These are phyloP conservation scores for Boletus rufocinnamomeus DNA, from an alignment of 768 basidiomycete species.

Conservation along the genomic window DNA sequence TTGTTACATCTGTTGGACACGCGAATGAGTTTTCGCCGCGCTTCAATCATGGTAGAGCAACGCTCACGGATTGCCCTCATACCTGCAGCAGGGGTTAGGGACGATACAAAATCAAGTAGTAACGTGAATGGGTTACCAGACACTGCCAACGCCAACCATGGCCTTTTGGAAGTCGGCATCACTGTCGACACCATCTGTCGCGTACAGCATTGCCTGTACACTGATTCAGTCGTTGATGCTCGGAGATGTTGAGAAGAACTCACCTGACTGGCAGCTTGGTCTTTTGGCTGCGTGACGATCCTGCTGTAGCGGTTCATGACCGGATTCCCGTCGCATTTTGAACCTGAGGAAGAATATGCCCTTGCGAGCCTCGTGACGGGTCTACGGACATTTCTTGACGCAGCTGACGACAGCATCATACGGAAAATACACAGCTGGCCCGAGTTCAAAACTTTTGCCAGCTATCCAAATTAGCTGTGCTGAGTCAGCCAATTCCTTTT, in stretches of 20 bases:
- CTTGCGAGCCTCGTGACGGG: conserved; percentile 31
- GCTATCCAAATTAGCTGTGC: conserved; percentile 1
- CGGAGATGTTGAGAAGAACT: conserved; percentile 4
- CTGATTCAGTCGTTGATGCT: neutral
- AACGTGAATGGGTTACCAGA: conserved; percentile 68
- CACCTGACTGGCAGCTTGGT: conserved; percentile 94
- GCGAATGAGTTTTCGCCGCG: neutral
- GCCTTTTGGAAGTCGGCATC: conserved; percentile 91
- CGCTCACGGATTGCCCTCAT: conserved; percentile 96
- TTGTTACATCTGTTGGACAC: conserved; percentile 77
- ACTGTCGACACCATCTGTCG: conserved; percentile 85
- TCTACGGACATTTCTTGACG: conserved; percentile 20
- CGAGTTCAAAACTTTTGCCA: conserved; percentile 2
- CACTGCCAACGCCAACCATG: conserved; percentile 96
- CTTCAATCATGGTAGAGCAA: neutral
- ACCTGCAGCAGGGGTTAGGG: conserved; percentile 55
- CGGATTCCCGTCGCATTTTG: conserved; percentile 43
- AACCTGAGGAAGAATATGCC: conserved; percentile 38
- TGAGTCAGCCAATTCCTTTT: conserved; percentile 15
- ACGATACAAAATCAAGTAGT: conserved; percentile 3
- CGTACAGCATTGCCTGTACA: conserved; percentile 93
- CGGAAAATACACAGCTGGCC: neutral
- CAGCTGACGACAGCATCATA: conserved; percentile 28
- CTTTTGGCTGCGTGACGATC: conserved; percentile 86
- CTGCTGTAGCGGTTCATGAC: conserved; percentile 74